Evolutionary conservation across 208 protist species (phyloP), one percentile per base, ranked within the genome.

Genomic region (Tritrichomonas foetus): DNA sequence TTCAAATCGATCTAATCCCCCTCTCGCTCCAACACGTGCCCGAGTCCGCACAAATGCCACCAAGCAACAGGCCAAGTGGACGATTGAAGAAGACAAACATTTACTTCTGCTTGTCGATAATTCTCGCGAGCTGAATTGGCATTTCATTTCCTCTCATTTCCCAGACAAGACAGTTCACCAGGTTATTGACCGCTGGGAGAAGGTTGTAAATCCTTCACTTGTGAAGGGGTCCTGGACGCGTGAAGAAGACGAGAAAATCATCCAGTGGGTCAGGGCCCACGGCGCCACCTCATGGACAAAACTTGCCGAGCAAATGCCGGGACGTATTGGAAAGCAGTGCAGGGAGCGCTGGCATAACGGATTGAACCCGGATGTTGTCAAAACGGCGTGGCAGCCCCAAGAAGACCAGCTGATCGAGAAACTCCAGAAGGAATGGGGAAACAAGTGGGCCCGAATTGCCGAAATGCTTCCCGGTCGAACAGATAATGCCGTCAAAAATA

Each of bases 231-330:
- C 8, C 8, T 69, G 64, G 64, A 69, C 64, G 3, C 27, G 8
- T n/a, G 64, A 69, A 69, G 64, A 69, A 69, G 64, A 69, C n/a
- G 64, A 11, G n/a, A 98, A 98, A 94, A 97, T 99, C 41, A 96
- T 99, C n/a, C 30, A 94, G 5, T 93, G 93, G 11, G 94, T 95
- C 36, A 2, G 5, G 0, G 1, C 44, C n/a, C 64, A 95, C 50
- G 94, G 94, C 39, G 94, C 53, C 0, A 93, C 50, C 20, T 94
- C 94, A 44, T 96, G 95, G 95, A 78, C 94, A 30, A 33, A 93
- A 39, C 66, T 96, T 20, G 93, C 92, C 0, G 49, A 30, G 13
- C 39, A 82, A 13, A n/a, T 96, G 0, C 49, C 3, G 20, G 95
- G 94, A 8, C 20, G 94, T 33, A 96, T 41, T 41, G 95, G 95